Percentiles rank a stretch among this genome's conserved stretches.
phyloP scores from a whole-genome alignment of 192 early-diverging fungal species.

The Paraglomus brasilianum region DNA sequence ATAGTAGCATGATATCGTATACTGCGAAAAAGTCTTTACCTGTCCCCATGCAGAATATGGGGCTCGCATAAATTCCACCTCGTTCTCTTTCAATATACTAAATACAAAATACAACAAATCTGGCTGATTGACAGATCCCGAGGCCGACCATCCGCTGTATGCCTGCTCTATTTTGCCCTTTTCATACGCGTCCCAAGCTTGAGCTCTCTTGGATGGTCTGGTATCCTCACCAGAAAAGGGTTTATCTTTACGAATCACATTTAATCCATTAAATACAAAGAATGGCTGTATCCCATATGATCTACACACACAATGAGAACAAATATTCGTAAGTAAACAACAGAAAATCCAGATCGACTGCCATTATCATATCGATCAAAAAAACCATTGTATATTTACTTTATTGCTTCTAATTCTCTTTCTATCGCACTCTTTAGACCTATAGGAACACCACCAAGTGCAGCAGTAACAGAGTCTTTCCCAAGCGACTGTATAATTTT shows the following conservation, averaged over 20 bases:
- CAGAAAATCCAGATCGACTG: background rate
- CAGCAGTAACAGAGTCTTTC: constrained; percentile 59
- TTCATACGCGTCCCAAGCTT: constrained; percentile 70
- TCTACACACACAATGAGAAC: constrained; percentile 33
- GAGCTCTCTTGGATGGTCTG: constrained; percentile 56
- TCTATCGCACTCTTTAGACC: constrained; percentile 59
- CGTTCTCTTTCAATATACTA: constrained; percentile 63
- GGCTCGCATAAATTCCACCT: constrained; percentile 73
- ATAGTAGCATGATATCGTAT: background rate
- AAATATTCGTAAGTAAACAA: background rate
- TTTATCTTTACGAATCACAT: constrained; percentile 68
- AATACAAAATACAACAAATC: constrained; percentile 69
- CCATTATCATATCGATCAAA: background rate
- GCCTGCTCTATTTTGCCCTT: constrained; percentile 59
- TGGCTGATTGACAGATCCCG: constrained; percentile 53
- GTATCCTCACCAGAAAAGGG: constrained; percentile 63
- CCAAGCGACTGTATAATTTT: constrained; percentile 49
- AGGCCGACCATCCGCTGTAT: constrained; percentile 53
- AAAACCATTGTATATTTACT: constrained; percentile 37
- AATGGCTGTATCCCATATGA: constrained; percentile 67
- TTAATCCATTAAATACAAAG: constrained; percentile 76
- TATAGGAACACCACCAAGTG: constrained; percentile 67
- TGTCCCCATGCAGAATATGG: constrained; percentile 81
- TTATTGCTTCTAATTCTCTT: constrained; percentile 63
- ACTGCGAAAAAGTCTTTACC: constrained; percentile 33